Evolutionary conservation across 2,329 filamentous ascomycete species (phyloP).

Genomic region (Graphilbum fragrans): DNA sequence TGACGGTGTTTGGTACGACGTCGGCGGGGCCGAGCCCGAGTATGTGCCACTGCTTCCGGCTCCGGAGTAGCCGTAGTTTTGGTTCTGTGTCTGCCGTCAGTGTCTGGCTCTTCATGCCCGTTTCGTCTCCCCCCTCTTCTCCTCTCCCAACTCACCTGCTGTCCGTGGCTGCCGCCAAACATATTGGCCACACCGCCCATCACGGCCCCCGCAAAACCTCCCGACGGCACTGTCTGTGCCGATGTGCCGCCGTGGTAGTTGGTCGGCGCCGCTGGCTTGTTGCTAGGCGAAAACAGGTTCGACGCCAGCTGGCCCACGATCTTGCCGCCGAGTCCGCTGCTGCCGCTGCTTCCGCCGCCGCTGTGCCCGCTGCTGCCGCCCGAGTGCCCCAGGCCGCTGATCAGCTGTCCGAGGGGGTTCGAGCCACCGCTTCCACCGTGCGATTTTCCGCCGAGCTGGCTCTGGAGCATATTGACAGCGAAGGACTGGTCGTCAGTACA

Average conservation of each 20-base stretch:
- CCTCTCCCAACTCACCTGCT: slow-evolving; percentile 22
- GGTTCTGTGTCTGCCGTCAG: slow-evolving; percentile 22
- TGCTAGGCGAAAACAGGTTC: slow-evolving; percentile 37
- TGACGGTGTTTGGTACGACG: slow-evolving; percentile 37
- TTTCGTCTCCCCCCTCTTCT: background rate
- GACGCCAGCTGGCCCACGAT: slow-evolving; percentile 45
- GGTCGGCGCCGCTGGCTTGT: slow-evolving; percentile 32
- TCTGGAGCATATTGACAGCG: slow-evolving; percentile 44
- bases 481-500: slow-evolving; percentile 32
- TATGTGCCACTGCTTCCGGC: slow-evolving; percentile 42
- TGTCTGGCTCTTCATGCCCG: background rate
- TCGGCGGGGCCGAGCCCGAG: slow-evolving; percentile 49
- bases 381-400: slow-evolving; percentile 25
- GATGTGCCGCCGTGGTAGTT: slow-evolving; percentile 36
- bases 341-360: slow-evolving; percentile 20
- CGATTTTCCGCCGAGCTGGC: slow-evolving; percentile 31
- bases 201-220: slow-evolving; percentile 38
- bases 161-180: slow-evolving; percentile 33
- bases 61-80: slow-evolving; percentile 53
- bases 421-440: slow-evolving; percentile 21
- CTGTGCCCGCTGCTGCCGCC: slow-evolving; percentile 19
- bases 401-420: slow-evolving; percentile 31
- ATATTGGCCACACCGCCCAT: slow-evolving; percentile 41
- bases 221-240: slow-evolving; percentile 23
- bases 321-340: slow-evolving; percentile 32